phyloP scores from a whole-genome alignment of 2,329 filamentous ascomycete genomes.

The Neospermospora avenae region DNA sequence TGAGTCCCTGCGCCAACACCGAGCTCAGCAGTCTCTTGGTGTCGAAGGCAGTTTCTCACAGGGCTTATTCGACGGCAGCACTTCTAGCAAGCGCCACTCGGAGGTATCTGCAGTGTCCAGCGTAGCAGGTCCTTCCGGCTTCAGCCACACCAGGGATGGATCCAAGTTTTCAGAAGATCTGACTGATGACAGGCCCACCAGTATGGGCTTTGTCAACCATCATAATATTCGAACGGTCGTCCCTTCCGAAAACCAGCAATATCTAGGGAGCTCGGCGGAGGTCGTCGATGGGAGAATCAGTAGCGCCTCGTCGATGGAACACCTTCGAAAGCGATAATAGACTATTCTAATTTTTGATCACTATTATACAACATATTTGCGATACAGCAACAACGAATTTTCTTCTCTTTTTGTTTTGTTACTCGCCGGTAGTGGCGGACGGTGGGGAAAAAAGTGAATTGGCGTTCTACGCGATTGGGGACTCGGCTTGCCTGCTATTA shows the following conservation, averaged over 20 bases:
- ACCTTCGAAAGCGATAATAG: conserved; percentile 14
- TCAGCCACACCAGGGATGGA: conserved; percentile 38
- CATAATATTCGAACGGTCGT: conserved; percentile 56
- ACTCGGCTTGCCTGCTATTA: background rate
- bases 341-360: background rate
- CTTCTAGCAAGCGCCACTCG: conserved; percentile 50
- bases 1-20: conserved; percentile 19
- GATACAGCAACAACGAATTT: conserved; percentile 12
- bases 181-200: conserved; percentile 49
- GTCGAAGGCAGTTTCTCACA: conserved; percentile 30
- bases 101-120: conserved; percentile 51
- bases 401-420: background rate
- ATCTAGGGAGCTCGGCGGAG: conserved; percentile 54
- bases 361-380: background rate
- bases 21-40: conserved; percentile 26
- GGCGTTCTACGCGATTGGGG: conserved; percentile 6
- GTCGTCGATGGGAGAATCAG: conserved; percentile 44
- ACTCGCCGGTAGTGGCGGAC: background rate
- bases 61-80: conserved; percentile 56
- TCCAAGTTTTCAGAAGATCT: conserved; percentile 35
- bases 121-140: conserved; percentile 45
- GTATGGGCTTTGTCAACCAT: conserved; percentile 55
- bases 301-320: conserved; percentile 25
- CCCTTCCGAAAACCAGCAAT: conserved; percentile 44
- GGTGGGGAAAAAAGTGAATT: conserved; percentile 2